Percentiles rank a stretch among this genome's conserved stretches.
phyloP scores from a whole-genome alignment of 768 basidiomycete species.

The Termitomyces sp. region DNA sequence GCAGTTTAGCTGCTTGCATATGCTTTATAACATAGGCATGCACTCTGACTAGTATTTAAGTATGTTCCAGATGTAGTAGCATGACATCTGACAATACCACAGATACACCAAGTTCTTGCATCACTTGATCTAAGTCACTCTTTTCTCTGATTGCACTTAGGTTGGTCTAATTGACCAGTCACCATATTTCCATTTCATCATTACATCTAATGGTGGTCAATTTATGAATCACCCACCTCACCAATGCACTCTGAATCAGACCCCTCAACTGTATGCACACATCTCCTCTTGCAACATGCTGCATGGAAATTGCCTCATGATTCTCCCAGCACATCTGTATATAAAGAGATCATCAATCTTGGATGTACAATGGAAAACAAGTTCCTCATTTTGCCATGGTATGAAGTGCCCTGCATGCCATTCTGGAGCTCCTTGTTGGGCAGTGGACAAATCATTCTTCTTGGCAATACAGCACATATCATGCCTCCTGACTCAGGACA shows the following conservation, averaged over 20 bases:
- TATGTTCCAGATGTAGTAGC: too few relatives aligned
- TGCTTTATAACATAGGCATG: too few relatives aligned
- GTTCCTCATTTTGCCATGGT: slow-evolving; percentile 31
- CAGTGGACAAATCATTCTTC: slow-evolving; percentile 28
- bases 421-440: slow-evolving; percentile 26
- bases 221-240: slow-evolving; percentile 26
- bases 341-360: slow-evolving; percentile 22
- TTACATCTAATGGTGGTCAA: slow-evolving; percentile 39
- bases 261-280: slow-evolving; percentile 17
- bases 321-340: slow-evolving; percentile 15
- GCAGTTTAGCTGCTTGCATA: too few relatives aligned
- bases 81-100: too few relatives aligned
- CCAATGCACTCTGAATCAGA: slow-evolving; percentile 21
- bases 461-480: slow-evolving; percentile 40
- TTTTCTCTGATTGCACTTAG: too few relatives aligned
- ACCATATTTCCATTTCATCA: too few relatives aligned
- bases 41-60: too few relatives aligned
- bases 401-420: slow-evolving; percentile 28
- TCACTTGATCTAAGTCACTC: too few relatives aligned
- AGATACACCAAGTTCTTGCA: too few relatives aligned
- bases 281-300: slow-evolving; percentile 26
- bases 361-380: slow-evolving; percentile 20
- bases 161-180: too few relatives aligned
- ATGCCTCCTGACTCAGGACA: slow-evolving; percentile 40
- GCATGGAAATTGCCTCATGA: slow-evolving; percentile 32